Evolutionary conservation across 208 protist genomes (phyloP).

Genomic region (Porcisia hertigi): DNA sequence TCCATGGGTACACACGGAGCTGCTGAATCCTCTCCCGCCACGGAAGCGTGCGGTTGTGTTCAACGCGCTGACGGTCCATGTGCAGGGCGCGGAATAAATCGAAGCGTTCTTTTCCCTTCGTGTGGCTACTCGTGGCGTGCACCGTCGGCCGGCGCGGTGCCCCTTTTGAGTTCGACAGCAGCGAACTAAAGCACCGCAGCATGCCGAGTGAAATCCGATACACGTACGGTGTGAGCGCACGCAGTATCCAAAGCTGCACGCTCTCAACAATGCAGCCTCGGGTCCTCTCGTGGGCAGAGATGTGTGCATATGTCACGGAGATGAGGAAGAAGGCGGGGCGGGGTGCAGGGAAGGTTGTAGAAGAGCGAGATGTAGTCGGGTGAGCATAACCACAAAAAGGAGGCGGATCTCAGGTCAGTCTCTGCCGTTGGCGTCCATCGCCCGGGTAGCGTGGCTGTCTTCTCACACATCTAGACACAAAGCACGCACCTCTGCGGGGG

Average conservation of each 20-base stretch:
- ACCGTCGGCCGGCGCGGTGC: slow-evolving; percentile 37
- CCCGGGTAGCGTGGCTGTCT: background rate
- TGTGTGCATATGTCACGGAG: background rate
- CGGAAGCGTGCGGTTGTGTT: slow-evolving; percentile 37
- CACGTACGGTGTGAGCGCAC: background rate
- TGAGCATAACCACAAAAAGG: background rate
- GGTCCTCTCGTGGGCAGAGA: background rate
- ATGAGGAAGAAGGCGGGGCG: background rate
- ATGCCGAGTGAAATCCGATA: slow-evolving; percentile 3
- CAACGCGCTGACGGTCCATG: slow-evolving; percentile 51
- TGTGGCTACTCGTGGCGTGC: slow-evolving; percentile 45
- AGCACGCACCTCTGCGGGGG: background rate
- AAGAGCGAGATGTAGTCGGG: background rate
- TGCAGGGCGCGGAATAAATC: slow-evolving; percentile 42
- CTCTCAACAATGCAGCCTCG: background rate
- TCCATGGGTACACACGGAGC: slow-evolving; percentile 70
- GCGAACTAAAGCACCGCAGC: slow-evolving; percentile 2
- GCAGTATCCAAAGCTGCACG: background rate
- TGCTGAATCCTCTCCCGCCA: slow-evolving; percentile 48
- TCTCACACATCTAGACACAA: background rate
- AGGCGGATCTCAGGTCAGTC: background rate
- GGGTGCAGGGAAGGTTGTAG: background rate
- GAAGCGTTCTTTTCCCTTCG: slow-evolving; percentile 55
- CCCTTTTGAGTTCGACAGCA: slow-evolving; percentile 5
- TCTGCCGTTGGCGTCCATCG: background rate